Base-by-base conservation (phyloP, 2,329 filamentous ascomycete genomes). In the Drechslera avenae region DNA sequence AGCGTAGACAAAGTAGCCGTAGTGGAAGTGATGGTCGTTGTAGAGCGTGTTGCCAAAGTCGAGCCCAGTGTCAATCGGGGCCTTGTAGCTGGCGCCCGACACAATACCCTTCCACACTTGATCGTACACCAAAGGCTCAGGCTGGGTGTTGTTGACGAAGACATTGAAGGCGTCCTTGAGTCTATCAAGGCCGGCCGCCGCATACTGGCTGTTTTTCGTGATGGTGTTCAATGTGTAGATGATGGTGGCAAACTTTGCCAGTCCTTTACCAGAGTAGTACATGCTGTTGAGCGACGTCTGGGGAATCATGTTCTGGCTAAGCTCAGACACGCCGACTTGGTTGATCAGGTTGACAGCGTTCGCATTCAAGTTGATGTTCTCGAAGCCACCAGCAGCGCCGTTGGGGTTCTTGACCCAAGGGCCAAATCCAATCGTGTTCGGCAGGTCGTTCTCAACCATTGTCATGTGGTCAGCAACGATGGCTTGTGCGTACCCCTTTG, bases 41-140 rank as follows among this genome's bases (percentile, higher is more conserved):
- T 93, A 93, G 65, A 86, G 86, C 0, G 87, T 89, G 74, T 97
- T 97, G 58, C 94, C 94, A 74, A 97, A 99, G 70, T 99, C 94
- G 0, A 81, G 80, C 2, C 88, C 86, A 5, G 82, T 72, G 31
- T 61, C 59, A 31, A 54, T 44, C 13, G 52, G 50, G n/a, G 58
- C 48, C 7, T 87, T 89, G 2, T 66, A 66, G 2, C 85, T 84
- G 4, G 88, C 90, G 6, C 86, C 86, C 0, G 90, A 94, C 1
- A 95, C 89, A 3, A 95, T 76, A 1, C 92, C 92, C 57, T 89
- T 89, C 91, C 91, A 96, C 9, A 79, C 76, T 6, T 70, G 73
- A 52, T 84, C 82, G 56, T 84, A 84, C 3, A 81, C 75, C 2
- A 87, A 74, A 0, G 83, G 84, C 46, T 76, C 87, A 34, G 57